These are phyloP conservation scores for Epichloe sp. DNA, from an alignment of 2,329 filamentous ascomycete genomes.

Conservation along the genomic window DNA sequence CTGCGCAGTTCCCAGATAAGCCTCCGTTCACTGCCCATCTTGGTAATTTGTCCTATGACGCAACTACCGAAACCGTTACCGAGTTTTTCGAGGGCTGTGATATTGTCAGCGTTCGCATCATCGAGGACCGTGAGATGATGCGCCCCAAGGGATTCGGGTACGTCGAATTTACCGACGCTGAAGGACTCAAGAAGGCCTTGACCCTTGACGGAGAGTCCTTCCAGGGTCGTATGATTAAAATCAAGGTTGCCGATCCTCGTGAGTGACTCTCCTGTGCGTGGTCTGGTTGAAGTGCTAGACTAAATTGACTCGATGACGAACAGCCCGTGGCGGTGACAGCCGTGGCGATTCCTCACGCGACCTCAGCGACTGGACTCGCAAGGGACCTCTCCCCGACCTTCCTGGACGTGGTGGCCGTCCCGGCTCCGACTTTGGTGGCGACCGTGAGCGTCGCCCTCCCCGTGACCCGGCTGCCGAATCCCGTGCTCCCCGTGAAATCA, in stretches of 20 bases:
- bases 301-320: neutral
- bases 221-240: constrained; percentile 77
- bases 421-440: constrained; percentile 32
- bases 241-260: constrained; percentile 97
- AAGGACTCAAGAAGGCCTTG: constrained; percentile 85
- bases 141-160: constrained; percentile 96
- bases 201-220: constrained; percentile 70
- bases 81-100: constrained; percentile 79
- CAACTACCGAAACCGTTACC: constrained; percentile 67
- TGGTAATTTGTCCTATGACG: constrained; percentile 93
- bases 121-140: constrained; percentile 87
- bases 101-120: constrained; percentile 84
- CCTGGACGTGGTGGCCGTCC: constrained; percentile 37
- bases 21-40: constrained; percentile 93
- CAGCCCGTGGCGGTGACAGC: constrained; percentile 69
- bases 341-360: constrained; percentile 57
- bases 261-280: constrained; percentile 27
- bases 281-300: neutral
- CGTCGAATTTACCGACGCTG: constrained; percentile 78
- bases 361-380: constrained; percentile 82
- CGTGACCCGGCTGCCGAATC: constrained; percentile 49
- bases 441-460: constrained; percentile 44
- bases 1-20: constrained; percentile 63
- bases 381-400: constrained; percentile 71
- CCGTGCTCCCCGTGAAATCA: constrained; percentile 56